A percentile compares a stretch with the other conserved stretches of the same genome.
Conservation (phyloP, 352 stramenopile species). For the Phytopythium boreale region DNA sequence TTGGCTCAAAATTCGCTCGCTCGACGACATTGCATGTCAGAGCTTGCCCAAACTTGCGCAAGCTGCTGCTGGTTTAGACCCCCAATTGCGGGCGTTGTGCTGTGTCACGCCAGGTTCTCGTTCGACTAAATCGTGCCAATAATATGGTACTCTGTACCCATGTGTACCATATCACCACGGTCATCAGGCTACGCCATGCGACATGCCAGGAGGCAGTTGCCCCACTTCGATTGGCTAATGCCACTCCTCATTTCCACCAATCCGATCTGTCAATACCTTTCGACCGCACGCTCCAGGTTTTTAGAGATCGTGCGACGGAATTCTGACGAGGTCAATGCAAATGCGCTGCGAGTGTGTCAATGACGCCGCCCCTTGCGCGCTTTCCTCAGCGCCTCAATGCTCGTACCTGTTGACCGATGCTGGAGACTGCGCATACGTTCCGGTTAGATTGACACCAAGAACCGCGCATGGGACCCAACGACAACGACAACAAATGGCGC, state of each 20-base stretch:
- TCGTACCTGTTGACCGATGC: background rate
- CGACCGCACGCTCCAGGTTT: background rate
- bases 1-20: background rate
- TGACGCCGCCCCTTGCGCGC: background rate
- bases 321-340: background rate
- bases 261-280: background rate
- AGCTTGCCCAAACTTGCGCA: too few relatives aligned
- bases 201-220: conserved; percentile 1
- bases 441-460: background rate
- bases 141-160: background rate
- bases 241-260: conserved; percentile 3
- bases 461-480: background rate
- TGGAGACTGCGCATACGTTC: background rate
- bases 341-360: background rate
- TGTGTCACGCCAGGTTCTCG: background rate
- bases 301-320: background rate
- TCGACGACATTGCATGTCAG: background rate
- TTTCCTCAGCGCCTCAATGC: background rate
- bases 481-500: background rate
- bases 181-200: background rate
- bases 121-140: background rate
- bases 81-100: background rate
- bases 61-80: too few relatives aligned
- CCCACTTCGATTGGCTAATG: background rate
- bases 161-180: background rate